phyloP scores from a whole-genome alignment of 2,329 filamentous ascomycete genomes.

The Fusarium concolor region DNA sequence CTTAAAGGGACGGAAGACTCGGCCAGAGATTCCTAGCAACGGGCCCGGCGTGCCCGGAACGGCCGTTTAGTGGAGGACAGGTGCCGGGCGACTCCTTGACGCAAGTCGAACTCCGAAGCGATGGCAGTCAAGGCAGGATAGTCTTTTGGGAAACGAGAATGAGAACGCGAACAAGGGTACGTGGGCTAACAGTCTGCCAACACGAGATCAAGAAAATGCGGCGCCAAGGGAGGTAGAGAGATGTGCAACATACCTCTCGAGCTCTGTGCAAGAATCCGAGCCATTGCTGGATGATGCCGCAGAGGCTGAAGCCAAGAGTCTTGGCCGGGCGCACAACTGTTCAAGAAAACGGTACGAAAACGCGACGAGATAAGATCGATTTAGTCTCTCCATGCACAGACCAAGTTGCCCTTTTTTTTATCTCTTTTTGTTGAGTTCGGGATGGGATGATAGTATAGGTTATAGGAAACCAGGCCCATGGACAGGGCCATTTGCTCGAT shows the following conservation, averaged over 20 bases:
- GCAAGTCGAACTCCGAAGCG: conserved; percentile 29
- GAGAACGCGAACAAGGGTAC: conserved; percentile 11
- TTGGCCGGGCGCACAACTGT: conserved; percentile 8
- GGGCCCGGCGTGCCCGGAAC: conserved; percentile 54
- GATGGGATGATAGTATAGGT: conserved; percentile 21
- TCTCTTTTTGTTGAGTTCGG: conserved; percentile 31
- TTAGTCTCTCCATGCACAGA: conserved; percentile 6
- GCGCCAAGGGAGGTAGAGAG: conserved; percentile 30
- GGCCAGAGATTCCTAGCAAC: conserved; percentile 53
- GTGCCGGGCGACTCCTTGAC: conserved; percentile 39
- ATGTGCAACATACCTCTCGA: conserved; percentile 10
- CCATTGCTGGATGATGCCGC: conserved; percentile 34
- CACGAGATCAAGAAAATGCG: conserved; percentile 41
- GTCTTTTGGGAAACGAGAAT: conserved; percentile 13
- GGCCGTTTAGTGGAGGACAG: conserved; percentile 53
- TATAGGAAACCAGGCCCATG: conserved; percentile 20
- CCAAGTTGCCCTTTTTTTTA: conserved; percentile 15
- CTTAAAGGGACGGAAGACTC: conserved; percentile 72
- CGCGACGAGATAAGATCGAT: conserved; percentile 28
- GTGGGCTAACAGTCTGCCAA: conserved; percentile 8
- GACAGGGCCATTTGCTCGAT: conserved; percentile 14
- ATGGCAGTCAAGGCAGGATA: conserved; percentile 26
- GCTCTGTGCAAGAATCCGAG: conserved; percentile 23
- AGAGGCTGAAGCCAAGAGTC: conserved; percentile 12
- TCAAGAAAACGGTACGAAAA: conserved; percentile 29